Evolutionary conservation across 768 basidiomycete species (phyloP), one percentile per base, ranked within the genome.

Genomic region (Pilatotrama ljubarskyi): DNA sequence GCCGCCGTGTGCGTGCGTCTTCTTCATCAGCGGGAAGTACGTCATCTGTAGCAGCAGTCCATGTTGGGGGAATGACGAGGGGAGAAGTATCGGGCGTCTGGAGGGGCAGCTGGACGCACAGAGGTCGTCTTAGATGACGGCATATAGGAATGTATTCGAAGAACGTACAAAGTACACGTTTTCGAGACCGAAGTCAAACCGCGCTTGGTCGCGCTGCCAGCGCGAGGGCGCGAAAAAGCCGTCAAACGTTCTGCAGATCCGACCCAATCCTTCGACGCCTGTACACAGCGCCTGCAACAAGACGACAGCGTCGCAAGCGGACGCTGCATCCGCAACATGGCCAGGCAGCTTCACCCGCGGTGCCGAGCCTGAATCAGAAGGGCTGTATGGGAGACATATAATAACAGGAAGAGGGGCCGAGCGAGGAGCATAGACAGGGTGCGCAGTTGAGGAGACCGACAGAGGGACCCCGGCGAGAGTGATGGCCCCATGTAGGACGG

Each of bases 391-490:
- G 25, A 64, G 64, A 64, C 75, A 69, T 15, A 70, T 66, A 76
- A 82, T 60, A 73, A 78, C 69, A 0, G 93, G 91, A 5, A 95
- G 69, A 0, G 93, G 91, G n/a, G 91, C 84, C 0, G 87, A 91
- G 3, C 84, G 79, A 0, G 94, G 92, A 0, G 92, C 89, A 68
- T 85, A 95, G 25, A 95, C 76, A 13, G 72, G 74, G 64, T 92
- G 78, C 5, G 65, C 57, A 2, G 55, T 67, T 1, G 65, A 44
- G 1, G 83, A 82, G 7, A 83, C 66, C 0, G 58, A 48, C 8
- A 90, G 68, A 1, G 73, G 75, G 11, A 82, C 78, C 2, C 90
- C 90, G n/a, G 79, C 76, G 0, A 93, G 48, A 2, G 76, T 73
- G 51, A 95, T 61, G 15, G 80, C 73, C 0, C 91, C 90, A 50